Evolutionary conservation across 1,139 yeast genomes (phyloP).

Genomic region (Saccharomyces hybrid): DNA sequence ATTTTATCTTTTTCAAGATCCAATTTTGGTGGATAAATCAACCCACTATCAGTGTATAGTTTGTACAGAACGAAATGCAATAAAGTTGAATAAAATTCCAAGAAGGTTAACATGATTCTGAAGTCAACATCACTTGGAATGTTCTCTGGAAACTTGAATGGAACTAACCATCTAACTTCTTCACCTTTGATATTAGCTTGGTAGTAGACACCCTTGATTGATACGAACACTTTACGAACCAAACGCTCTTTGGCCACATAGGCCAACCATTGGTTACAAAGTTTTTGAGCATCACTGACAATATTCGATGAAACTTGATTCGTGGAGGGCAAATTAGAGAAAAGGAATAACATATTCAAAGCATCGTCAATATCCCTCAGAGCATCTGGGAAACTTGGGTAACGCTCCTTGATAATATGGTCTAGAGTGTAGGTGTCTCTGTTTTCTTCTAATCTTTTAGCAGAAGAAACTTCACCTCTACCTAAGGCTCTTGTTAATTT

Average conservation of each 20-base stretch:
- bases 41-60: constrained; percentile 74
- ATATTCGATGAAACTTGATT: constrained; percentile 71
- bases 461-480: constrained; percentile 84
- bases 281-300: constrained; percentile 75
- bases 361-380: constrained; percentile 93
- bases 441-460: constrained; percentile 73
- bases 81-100: constrained; percentile 90
- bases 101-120: constrained; percentile 91
- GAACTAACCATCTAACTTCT: constrained; percentile 92
- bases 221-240: constrained; percentile 83
- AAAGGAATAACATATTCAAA: constrained; percentile 84
- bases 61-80: constrained; percentile 81
- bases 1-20: constrained; percentile 67
- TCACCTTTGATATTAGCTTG: constrained; percentile 88
- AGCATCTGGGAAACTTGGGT: constrained; percentile 90
- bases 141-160: constrained; percentile 93
- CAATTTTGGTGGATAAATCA: constrained; percentile 87
- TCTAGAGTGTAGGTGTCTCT: constrained; percentile 84
- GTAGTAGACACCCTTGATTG: constrained; percentile 95
- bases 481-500: constrained; percentile 87
- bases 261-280: constrained; percentile 94
- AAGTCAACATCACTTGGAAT: constrained; percentile 93
- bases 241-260: constrained; percentile 79
- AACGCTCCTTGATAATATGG: constrained; percentile 87
- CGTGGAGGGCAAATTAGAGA: constrained; percentile 92